These are phyloP conservation scores for Acanthamoeba royreba DNA, from an alignment of 208 protist genomes.

Conservation along the genomic window DNA sequence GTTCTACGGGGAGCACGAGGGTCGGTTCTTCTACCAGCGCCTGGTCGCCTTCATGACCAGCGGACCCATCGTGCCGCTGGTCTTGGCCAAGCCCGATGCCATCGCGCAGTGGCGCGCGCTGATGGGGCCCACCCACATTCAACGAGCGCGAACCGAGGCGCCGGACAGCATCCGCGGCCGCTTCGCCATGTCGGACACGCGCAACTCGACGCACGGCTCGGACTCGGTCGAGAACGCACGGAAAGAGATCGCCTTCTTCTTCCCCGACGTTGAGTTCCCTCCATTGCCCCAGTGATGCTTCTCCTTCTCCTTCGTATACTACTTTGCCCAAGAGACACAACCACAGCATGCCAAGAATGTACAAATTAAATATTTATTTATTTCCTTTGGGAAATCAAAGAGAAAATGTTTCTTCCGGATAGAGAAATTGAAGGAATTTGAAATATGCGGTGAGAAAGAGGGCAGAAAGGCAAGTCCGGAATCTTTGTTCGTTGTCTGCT, in stretches of 20 bases:
- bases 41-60: slow-evolving; percentile 31
- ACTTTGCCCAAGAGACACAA: too few relatives aligned
- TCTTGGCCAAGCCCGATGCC: background rate
- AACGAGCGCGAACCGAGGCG: background rate
- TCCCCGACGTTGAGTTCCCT: background rate
- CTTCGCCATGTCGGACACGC: background rate
- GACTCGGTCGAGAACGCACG: slow-evolving; percentile 14
- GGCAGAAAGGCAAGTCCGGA: background rate
- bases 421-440: too few relatives aligned
- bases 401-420: too few relatives aligned
- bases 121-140: slow-evolving; percentile 35
- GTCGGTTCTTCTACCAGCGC: slow-evolving; percentile 29
- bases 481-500: background rate
- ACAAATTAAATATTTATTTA: too few relatives aligned
- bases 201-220: slow-evolving; percentile 10
- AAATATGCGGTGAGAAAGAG: background rate
- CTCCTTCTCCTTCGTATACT: too few relatives aligned
- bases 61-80: background rate
- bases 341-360: too few relatives aligned
- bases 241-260: slow-evolving; percentile 39
- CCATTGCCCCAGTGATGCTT: too few relatives aligned
- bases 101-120: slow-evolving; percentile 4
- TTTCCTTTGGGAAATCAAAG: too few relatives aligned
- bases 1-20: slow-evolving; percentile 30
- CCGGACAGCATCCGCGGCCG: background rate